Evolutionary conservation across 371 early-diverging fungal species (phyloP).

Genomic region (Mortierella sp.): DNA sequence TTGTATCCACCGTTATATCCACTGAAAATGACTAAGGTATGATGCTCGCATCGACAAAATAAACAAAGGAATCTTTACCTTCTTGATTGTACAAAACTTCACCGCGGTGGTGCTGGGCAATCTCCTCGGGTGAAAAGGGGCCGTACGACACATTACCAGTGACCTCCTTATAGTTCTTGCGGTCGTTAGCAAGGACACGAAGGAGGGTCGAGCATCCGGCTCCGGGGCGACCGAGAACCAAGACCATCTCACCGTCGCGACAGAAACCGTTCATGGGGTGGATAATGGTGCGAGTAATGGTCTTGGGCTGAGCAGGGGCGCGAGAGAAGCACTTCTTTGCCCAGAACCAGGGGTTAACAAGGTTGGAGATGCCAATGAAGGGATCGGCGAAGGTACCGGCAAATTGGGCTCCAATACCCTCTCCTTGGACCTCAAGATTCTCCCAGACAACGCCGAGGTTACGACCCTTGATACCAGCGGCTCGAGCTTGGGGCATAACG

Average conservation of each 20-base stretch:
- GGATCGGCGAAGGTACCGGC: slow-evolving; percentile 43
- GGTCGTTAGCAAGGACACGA: slow-evolving; percentile 75
- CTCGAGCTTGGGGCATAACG: slow-evolving; percentile 38
- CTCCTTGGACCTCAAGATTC: slow-evolving; percentile 49
- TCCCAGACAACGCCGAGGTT: slow-evolving; percentile 57
- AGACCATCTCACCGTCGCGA: slow-evolving; percentile 78
- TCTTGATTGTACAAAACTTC: slow-evolving; percentile 79
- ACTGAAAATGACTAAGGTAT: background rate
- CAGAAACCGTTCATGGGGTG: slow-evolving; percentile 71
- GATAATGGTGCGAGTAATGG: slow-evolving; percentile 61
- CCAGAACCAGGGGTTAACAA: slow-evolving; percentile 55
- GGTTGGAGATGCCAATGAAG: slow-evolving; percentile 45
- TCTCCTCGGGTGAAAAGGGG: slow-evolving; percentile 67
- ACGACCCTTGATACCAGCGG: slow-evolving; percentile 48
- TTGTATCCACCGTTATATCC: background rate
- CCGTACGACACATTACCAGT: slow-evolving; percentile 72
- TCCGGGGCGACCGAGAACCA: slow-evolving; percentile 81
- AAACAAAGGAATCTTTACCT: slow-evolving; percentile 28
- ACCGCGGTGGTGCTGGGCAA: slow-evolving; percentile 68
- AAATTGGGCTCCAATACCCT: slow-evolving; percentile 45
- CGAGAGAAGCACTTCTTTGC: slow-evolving; percentile 44
- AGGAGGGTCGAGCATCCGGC: slow-evolving; percentile 79
- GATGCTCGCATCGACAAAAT: background rate
- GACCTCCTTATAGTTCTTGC: slow-evolving; percentile 68
- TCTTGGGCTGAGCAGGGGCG: slow-evolving; percentile 16